Evolutionary conservation across 495 filamentous ascomycete genomes (phyloP).

Genomic region (Penicillium atrosanguineum): DNA sequence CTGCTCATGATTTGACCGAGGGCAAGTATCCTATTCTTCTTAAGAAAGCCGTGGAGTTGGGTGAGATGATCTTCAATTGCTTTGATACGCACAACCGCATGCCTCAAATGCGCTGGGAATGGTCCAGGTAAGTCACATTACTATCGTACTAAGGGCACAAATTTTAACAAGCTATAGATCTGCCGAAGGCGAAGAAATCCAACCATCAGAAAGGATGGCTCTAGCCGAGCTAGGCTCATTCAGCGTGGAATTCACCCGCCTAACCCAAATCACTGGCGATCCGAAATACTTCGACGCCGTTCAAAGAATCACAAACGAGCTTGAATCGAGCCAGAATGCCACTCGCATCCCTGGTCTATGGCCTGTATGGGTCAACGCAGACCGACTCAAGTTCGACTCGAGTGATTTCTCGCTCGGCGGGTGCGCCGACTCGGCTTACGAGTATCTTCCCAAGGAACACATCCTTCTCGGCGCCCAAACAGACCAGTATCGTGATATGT

Average conservation of each 20-base stretch:
- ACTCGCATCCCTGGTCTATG: conserved; percentile 81
- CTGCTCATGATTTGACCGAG: conserved; percentile 76
- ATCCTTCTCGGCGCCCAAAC: conserved; percentile 75
- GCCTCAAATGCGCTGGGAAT: conserved; percentile 64
- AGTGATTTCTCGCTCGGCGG: conserved; percentile 76
- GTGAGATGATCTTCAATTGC: conserved; percentile 79
- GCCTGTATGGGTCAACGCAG: conserved; percentile 72
- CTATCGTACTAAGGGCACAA: neutral
- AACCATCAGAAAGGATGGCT: conserved; percentile 40
- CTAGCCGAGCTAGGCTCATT: conserved; percentile 87
- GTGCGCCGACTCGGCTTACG: conserved; percentile 88
- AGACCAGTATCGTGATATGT: conserved; percentile 77
- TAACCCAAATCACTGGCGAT: conserved; percentile 84
- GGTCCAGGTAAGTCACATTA: conserved; percentile 33
- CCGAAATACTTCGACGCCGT: conserved; percentile 91
- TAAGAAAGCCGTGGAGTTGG: conserved; percentile 82
- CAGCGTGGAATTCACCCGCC: conserved; percentile 86
- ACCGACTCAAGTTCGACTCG: conserved; percentile 39
- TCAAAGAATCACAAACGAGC: conserved; percentile 76
- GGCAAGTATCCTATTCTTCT: conserved; percentile 66
- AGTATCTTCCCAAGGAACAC: conserved; percentile 89
- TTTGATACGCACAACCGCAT: conserved; percentile 97
- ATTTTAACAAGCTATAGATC: conserved; percentile 28
- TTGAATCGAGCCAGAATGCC: conserved; percentile 67
- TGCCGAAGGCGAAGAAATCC: conserved; percentile 32